Base-by-base conservation (phyloP, 441 rosid species). In the Corymbia calophylla region DNA sequence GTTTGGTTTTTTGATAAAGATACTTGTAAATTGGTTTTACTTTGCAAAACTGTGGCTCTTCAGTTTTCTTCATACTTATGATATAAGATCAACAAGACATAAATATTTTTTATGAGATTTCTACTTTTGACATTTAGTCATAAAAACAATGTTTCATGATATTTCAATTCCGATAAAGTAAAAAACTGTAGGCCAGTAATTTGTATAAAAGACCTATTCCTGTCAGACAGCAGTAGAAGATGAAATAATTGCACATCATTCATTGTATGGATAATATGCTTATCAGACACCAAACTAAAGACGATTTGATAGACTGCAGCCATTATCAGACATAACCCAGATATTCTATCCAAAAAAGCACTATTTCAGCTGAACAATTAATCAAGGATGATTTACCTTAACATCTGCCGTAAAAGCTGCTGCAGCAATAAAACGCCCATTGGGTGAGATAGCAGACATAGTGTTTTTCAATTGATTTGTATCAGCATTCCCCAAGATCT, bases 361-460 rank as follows among this genome's bases (percentile, higher is more conserved):
- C 18, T 23, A 44, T 44, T 77, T 77, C 84, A 77, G 84, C n/a
- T 48, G 56, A 89, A 86, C 44, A 32, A 47, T 27, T 53, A 60
- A 66, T 18, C 49, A n/a, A n/a, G n/a, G 44, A 82, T n/a, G 64
- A 80, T 49, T 93, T 70, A 95, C 97, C 98, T 98, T 98, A 88
- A 98, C 99, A 95, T 97, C 98, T n/a, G 99, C 99, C 51, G 99
- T 97, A 93, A 98, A 98, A 64, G 99, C 99, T 49, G 99, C 99
- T 84, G 99, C 99, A 89, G 99, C 99, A 93, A 98, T 68, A 90
- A 98, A 98, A 66, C 99, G 98, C 54, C 99, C 99, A 94, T 98
- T 97, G 87, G 99, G 99, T 86, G 99, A 98, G 90, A 98, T 91
- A 87, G 96, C 93, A 89, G 97, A 97, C 98, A 96, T 98, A 88